These are phyloP conservation scores for Skeletonema menzelii DNA, from an alignment of 108 stramenopile species.

Conservation along the genomic window DNA sequence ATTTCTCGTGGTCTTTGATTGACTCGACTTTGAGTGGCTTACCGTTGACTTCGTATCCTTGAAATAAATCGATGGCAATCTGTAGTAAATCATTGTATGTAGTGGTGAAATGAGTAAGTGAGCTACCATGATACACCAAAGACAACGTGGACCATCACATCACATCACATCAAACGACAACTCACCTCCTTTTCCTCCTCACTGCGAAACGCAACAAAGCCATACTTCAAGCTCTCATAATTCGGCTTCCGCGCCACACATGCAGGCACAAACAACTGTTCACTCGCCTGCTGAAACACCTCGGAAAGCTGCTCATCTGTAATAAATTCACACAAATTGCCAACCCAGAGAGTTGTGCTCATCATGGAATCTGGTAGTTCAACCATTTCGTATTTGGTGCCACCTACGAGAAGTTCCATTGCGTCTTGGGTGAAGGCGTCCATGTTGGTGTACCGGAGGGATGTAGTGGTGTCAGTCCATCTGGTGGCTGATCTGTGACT, in stretches of 20 bases:
- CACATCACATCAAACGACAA: background rate
- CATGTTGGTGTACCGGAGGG: constrained; percentile 34
- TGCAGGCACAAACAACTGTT: constrained; percentile 65
- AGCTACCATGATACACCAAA: background rate
- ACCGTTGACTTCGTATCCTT: constrained; percentile 61
- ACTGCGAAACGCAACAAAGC: constrained; percentile 73
- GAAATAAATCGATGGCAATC: constrained; percentile 68
- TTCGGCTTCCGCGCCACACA: constrained; percentile 79
- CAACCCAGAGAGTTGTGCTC: constrained; percentile 80
- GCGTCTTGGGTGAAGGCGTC: constrained; percentile 56
- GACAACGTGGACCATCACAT: background rate
- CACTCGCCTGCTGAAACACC: constrained; percentile 62
- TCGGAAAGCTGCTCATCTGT: constrained; percentile 73
- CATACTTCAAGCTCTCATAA: constrained; percentile 63
- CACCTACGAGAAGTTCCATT: constrained; percentile 70
- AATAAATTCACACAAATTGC: constrained; percentile 79
- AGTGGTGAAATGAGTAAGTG: background rate
- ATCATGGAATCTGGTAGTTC: constrained; percentile 79
- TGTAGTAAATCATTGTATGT: background rate
- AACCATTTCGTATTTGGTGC: constrained; percentile 76
- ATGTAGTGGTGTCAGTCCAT: background rate
- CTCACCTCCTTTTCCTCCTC: constrained; percentile 78
- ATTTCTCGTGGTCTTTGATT: constrained; percentile 69
- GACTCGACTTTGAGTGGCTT: constrained; percentile 66
- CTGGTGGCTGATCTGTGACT: background rate